Evolutionary conservation across 345 rosid species (phyloP).

Genomic region (Brassica carinata): DNA sequence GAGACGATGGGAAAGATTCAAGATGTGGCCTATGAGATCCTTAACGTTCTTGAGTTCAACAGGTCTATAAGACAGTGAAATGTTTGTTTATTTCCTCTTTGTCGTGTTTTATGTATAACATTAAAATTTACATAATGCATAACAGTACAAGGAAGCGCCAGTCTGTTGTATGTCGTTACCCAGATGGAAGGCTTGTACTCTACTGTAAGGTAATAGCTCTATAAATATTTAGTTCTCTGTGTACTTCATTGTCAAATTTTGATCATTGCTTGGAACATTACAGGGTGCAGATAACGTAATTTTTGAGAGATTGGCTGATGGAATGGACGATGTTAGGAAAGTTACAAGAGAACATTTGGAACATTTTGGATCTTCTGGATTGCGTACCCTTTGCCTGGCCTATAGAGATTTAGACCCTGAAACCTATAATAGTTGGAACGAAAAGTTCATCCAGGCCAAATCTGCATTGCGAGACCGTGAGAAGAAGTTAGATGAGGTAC

Average conservation of each 20-base stretch:
- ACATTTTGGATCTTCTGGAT: slow-evolving; percentile 92
- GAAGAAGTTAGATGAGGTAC: slow-evolving; percentile 97
- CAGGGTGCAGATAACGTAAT: slow-evolving; percentile 99
- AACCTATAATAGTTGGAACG: slow-evolving; percentile 90
- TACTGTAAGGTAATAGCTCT: slow-evolving; percentile 84
- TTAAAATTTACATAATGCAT: slow-evolving; percentile 30
- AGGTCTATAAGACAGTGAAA: slow-evolving; percentile 55
- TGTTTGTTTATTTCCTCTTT: slow-evolving; percentile 19
- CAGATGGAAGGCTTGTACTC: slow-evolving; percentile 93
- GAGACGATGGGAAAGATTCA: slow-evolving; percentile 93
- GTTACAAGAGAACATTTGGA: slow-evolving; percentile 88
- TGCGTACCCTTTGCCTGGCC: slow-evolving; percentile 98
- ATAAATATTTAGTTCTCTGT: slow-evolving; percentile 5
- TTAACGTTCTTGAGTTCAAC: slow-evolving; percentile 97
- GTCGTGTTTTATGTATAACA: slow-evolving; percentile 18
- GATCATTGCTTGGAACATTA: slow-evolving; percentile 43
- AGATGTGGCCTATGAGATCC: slow-evolving; percentile 86
- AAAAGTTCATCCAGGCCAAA: slow-evolving; percentile 95
- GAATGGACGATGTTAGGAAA: slow-evolving; percentile 68
- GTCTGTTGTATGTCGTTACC: slow-evolving; percentile 96
- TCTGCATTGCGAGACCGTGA: slow-evolving; percentile 95
- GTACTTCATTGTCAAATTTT: slow-evolving; percentile 27
- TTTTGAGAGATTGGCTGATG: slow-evolving; percentile 82
- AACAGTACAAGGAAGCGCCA: slow-evolving; percentile 98
- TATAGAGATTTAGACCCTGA: slow-evolving; percentile 76